These are phyloP conservation scores for Hanseniaspora mollemarum DNA, from an alignment of 805 yeast genomes.

Conservation along the genomic window DNA sequence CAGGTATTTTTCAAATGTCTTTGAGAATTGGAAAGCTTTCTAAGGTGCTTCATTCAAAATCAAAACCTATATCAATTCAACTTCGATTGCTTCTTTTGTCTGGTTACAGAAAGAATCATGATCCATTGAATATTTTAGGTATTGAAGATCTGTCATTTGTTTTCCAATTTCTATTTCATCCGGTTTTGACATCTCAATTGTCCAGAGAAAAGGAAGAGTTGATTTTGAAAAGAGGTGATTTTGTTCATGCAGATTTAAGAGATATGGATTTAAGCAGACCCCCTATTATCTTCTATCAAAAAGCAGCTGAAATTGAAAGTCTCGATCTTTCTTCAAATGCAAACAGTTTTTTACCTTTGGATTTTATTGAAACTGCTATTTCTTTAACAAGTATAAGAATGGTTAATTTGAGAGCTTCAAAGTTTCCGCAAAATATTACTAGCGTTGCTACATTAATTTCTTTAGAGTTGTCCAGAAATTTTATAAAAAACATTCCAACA, in stretches of 20 bases:
- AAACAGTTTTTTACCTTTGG: slow-evolving; percentile 68
- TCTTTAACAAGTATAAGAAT: slow-evolving; percentile 57
- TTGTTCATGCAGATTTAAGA: slow-evolving; percentile 60
- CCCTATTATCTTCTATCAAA: slow-evolving; percentile 70
- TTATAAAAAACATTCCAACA: slow-evolving; percentile 51
- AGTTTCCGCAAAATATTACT: slow-evolving; percentile 61
- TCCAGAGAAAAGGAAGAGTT: slow-evolving; percentile 61
- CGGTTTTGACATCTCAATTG: slow-evolving; percentile 47
- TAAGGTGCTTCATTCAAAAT: slow-evolving; percentile 58
- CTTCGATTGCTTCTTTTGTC: slow-evolving; percentile 57
- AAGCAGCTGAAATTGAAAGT: slow-evolving; percentile 66
- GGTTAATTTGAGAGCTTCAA: slow-evolving; percentile 59
- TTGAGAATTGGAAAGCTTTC: slow-evolving; percentile 65
- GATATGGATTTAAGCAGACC: slow-evolving; percentile 69
- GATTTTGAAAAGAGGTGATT: slow-evolving; percentile 44
- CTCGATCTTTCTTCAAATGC: slow-evolving; percentile 81
- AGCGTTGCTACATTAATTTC: slow-evolving; percentile 56
- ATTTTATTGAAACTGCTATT: slow-evolving; percentile 70
- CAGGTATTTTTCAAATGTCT: slow-evolving; percentile 64
- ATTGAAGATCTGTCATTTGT: slow-evolving; percentile 73
- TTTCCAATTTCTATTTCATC: slow-evolving; percentile 66
- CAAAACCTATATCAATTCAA: slow-evolving; percentile 69
- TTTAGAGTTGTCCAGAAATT: slow-evolving; percentile 68
- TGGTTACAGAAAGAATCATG: slow-evolving; percentile 63
- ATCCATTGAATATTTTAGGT: slow-evolving; percentile 65